Evolutionary conservation across 257 asterid species (phyloP).

Genomic region (Ehretia macrophylla): DNA sequence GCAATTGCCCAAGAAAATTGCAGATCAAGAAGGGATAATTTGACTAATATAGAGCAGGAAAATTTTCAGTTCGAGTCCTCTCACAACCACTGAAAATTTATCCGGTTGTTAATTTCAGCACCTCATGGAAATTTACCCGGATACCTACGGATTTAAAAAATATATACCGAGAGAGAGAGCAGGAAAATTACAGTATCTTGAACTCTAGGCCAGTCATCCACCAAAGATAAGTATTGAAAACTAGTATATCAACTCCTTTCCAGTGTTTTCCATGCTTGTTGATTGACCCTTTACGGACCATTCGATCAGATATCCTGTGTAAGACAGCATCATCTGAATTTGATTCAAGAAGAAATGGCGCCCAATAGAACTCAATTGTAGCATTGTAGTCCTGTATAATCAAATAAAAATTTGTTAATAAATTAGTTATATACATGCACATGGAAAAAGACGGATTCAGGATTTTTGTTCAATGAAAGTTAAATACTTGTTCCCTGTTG

Average conservation of each 20-base stretch:
- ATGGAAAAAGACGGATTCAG: too few relatives aligned
- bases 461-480: too few relatives aligned
- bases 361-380: conserved; percentile 78
- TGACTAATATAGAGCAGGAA: too few relatives aligned
- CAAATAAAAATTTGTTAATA: neutral
- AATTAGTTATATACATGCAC: too few relatives aligned
- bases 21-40: too few relatives aligned
- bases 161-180: neutral
- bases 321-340: conserved; percentile 64
- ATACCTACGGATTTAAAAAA: too few relatives aligned
- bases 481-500: too few relatives aligned
- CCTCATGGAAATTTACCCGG: too few relatives aligned
- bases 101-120: too few relatives aligned
- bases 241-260: conserved; percentile 67
- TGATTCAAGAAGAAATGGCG: conserved; percentile 78
- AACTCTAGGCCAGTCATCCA: conserved; percentile 59
- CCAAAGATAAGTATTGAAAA: conserved; percentile 85
- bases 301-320: conserved; percentile 51
- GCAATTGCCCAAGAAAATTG: too few relatives aligned
- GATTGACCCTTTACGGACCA: conserved; percentile 57
- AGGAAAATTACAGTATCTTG: conserved; percentile 38
- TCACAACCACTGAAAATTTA: too few relatives aligned
- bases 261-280: conserved; percentile 62
- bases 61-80: too few relatives aligned
- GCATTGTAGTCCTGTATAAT: conserved; percentile 65